phyloP scores from a whole-genome alignment of 1,284 basidiomycete species.

The Agaricales sp. region DNA sequence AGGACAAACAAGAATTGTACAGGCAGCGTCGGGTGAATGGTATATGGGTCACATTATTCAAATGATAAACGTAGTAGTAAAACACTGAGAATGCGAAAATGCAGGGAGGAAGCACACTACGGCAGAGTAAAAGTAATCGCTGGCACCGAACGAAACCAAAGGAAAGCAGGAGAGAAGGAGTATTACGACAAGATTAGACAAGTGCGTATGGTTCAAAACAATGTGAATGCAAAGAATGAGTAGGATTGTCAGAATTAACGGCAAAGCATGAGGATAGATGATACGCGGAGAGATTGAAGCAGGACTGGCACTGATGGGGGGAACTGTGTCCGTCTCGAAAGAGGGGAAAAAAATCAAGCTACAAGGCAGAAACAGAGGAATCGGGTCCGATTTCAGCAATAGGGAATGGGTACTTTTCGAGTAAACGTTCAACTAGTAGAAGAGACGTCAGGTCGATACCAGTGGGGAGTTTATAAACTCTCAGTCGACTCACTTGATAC shows the following conservation, averaged over 20 bases:
- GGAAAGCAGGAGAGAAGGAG: too few species aligned
- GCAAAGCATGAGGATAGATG: neutral
- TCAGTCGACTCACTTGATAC: slow-evolving; percentile 54
- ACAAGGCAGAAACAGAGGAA: neutral
- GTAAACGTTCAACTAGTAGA: slow-evolving; percentile 52
- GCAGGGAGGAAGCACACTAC: slow-evolving; percentile 16
- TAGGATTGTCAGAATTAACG: neutral
- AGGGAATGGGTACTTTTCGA: slow-evolving; percentile 31
- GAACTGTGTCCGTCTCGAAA: slow-evolving; percentile 1
- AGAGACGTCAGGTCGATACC: slow-evolving; percentile 5
- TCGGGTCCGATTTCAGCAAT: neutral
- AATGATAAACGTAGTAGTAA: slow-evolving; percentile 17
- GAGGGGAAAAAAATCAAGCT: neutral
- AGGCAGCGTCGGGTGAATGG: too few species aligned
- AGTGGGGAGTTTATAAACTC: slow-evolving; percentile 4
- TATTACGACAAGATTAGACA: neutral
- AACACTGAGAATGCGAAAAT: slow-evolving; percentile 25
- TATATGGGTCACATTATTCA: neutral
- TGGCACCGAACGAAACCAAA: neutral
- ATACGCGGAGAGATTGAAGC: slow-evolving; percentile 10
- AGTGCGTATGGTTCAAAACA: neutral
- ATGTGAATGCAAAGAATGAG: neutral
- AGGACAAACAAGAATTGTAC: too few species aligned
- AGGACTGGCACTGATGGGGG: slow-evolving; percentile 8
- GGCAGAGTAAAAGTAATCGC: slow-evolving; percentile 15